Conservation (phyloP, 2,329 filamentous ascomycete species). For the Sodiomyces alkalinus region DNA sequence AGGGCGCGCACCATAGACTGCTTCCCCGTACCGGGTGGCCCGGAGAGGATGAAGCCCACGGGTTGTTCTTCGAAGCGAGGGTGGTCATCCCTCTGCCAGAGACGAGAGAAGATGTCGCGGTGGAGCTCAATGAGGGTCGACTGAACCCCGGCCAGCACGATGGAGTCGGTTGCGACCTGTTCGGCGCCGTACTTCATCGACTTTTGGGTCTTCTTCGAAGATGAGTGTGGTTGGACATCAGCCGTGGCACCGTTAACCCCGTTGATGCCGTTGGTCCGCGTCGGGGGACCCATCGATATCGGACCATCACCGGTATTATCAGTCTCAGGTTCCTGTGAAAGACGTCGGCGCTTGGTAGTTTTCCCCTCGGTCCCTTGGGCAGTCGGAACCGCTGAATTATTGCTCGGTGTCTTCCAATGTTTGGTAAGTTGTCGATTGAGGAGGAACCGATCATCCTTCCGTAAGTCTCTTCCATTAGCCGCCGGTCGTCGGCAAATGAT, state of each 20-base stretch:
- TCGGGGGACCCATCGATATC: constrained; percentile 6
- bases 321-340: constrained; percentile 5
- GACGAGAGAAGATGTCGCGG: constrained; percentile 4
- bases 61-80: constrained; percentile 18
- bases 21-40: constrained; percentile 70
- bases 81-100: constrained; percentile 3
- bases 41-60: constrained; percentile 60
- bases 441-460: constrained; percentile 20
- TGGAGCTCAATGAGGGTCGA: constrained; percentile 2
- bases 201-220: constrained; percentile 5
- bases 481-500: constrained; percentile 7
- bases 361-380: constrained; percentile 7
- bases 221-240: background rate
- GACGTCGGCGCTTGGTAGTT: constrained; percentile 11
- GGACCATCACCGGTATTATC: constrained; percentile 3
- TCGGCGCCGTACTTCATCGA: constrained; percentile 7
- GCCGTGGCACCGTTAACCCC: background rate
- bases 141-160: constrained; percentile 5
- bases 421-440: constrained; percentile 27
- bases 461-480: constrained; percentile 5
- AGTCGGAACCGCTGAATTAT: constrained; percentile 2
- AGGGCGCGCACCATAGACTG: constrained; percentile 61
- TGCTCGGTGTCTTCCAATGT: constrained; percentile 17
- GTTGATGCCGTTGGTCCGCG: constrained; percentile 2
- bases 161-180: constrained; percentile 5